phyloP scores from a whole-genome alignment of 2,329 filamentous ascomycete genomes.

The Apiospora pterosperma region DNA sequence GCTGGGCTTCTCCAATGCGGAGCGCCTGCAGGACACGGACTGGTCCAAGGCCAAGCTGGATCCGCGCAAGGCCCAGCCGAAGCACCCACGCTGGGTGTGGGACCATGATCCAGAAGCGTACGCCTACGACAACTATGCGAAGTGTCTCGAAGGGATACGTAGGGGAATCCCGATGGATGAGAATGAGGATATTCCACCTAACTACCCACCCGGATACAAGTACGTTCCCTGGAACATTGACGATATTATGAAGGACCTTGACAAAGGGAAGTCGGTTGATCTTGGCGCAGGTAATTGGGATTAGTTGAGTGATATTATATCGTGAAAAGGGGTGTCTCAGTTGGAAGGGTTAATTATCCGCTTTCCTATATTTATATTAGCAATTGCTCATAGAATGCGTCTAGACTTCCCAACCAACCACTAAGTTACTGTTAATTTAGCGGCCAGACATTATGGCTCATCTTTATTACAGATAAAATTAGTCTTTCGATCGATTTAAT shows the following conservation, averaged over 20 bases:
- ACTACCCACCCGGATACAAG: conserved; percentile 5
- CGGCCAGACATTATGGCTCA: too few relatives aligned
- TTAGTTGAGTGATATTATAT: too few relatives aligned
- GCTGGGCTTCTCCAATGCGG: conserved; percentile 35
- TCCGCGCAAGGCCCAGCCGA: conserved; percentile 9
- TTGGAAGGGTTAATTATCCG: too few relatives aligned
- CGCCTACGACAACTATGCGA: conserved; percentile 22
- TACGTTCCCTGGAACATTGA: conserved; percentile 5
- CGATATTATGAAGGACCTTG: conserved; percentile 1
- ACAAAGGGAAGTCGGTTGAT: background rate
- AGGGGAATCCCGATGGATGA: conserved; percentile 2
- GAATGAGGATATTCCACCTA: background rate
- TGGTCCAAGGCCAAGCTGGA: conserved; percentile 8
- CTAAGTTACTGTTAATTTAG: too few relatives aligned
- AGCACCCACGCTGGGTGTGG: conserved; percentile 19
- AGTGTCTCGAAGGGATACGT: conserved; percentile 14
- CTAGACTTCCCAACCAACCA: too few relatives aligned
- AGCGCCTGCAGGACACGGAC: conserved; percentile 47
- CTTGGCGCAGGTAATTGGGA: background rate
- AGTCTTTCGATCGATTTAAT: too few relatives aligned
- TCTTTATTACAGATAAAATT: too few relatives aligned
- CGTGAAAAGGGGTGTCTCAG: too few relatives aligned
- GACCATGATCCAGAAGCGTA: conserved; percentile 28
- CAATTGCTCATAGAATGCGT: too few relatives aligned
- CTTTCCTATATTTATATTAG: too few relatives aligned